Base-by-base conservation (phyloP, 2,329 filamentous ascomycete genomes). In the Aureobasidium musti region DNA sequence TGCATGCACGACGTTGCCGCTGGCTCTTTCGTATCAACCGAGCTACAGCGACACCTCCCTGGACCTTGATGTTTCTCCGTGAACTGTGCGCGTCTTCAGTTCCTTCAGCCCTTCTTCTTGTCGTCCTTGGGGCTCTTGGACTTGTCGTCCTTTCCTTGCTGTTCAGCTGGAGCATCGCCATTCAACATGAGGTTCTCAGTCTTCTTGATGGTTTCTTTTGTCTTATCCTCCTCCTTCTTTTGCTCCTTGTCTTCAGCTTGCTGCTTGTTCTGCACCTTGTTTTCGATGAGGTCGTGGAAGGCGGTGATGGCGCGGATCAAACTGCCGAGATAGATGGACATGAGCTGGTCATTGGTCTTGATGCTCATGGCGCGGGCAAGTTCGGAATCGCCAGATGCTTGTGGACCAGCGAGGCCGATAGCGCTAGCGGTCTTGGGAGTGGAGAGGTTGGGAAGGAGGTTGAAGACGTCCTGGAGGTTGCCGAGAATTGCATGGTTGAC, bases 381-480 rank as follows among this genome's bases (percentile, higher is more conserved):
- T 78, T 98, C 95, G 75, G 90, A 89, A 73, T 92, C 92, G 73
- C 89, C 86, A 37, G 81, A 78, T 45, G 82, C 79, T 80, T 78
- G 83, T 73, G 89, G 77, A 69, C 81, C 85, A 69, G 82, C 84
- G 49, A 88, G 88, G 10, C 61, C 61, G 30, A 64, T 64, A 5
- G 84, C 80, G 11, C 76, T 75, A 65, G 79, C 78, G 5, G 91
- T 87, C 67, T 86, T 84, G 35, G 94, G 91, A 43, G 92, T 96
- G 11, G 91, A 93, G 63, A 99, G 86, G 80, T 99, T 99, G 56
- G 95, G 95, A 28, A 99, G 87, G 50, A 99, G 88, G 80, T 99
- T 99, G 85, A 99, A 99, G 69, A 98, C 92, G 75, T 99, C 95
- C 82, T 99, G 95, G n/a, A 99, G 88, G 76, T 97, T 97, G 71